phyloP scores from a whole-genome alignment of 2,329 filamentous ascomycete genomes.

The Venturiaceae sp. region DNA sequence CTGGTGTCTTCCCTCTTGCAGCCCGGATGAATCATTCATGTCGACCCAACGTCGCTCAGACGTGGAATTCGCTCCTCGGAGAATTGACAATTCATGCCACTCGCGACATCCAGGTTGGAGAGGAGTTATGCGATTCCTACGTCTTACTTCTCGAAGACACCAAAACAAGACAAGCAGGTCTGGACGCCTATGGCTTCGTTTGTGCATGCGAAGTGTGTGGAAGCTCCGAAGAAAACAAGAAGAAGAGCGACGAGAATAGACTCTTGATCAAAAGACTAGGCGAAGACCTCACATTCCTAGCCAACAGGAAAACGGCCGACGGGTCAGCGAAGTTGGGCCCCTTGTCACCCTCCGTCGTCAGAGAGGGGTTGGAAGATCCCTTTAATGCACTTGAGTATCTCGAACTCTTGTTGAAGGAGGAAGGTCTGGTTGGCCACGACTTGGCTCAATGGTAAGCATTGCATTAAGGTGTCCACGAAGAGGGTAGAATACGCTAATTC shows the following conservation, averaged over 20 bases:
- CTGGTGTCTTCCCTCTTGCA: conserved; percentile 4
- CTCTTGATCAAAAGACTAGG: conserved; percentile 10
- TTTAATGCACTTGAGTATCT: not conserved
- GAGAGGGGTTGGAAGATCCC: not conserved
- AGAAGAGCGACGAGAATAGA: conserved; percentile 3
- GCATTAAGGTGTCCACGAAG: too few relatives aligned
- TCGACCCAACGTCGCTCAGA: conserved; percentile 5
- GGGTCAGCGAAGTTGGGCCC: not conserved
- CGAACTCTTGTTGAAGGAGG: conserved; percentile 2
- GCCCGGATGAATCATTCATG: conserved; percentile 7
- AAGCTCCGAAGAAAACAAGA: not conserved
- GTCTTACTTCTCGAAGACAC: conserved; percentile 5
- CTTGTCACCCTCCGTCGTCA: not conserved
- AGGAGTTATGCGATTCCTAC: conserved; percentile 8
- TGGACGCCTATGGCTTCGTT: conserved; percentile 18
- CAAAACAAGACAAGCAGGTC: conserved; percentile 12
- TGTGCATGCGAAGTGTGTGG: conserved; percentile 20
- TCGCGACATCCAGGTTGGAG: conserved; percentile 3
- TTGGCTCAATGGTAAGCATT: conserved; percentile 2
- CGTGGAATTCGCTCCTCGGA: not conserved
- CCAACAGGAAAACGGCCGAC: conserved; percentile 11
- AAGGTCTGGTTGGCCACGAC: conserved; percentile 5
- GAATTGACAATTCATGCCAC: conserved; percentile 6
- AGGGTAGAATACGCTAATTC: too few relatives aligned
- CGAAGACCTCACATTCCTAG: conserved; percentile 13